Percentiles rank a stretch among this genome's conserved stretches.
These are phyloP conservation scores for Puccinia polysora DNA, from an alignment of 1,284 basidiomycete genomes.

Conservation along the genomic window DNA sequence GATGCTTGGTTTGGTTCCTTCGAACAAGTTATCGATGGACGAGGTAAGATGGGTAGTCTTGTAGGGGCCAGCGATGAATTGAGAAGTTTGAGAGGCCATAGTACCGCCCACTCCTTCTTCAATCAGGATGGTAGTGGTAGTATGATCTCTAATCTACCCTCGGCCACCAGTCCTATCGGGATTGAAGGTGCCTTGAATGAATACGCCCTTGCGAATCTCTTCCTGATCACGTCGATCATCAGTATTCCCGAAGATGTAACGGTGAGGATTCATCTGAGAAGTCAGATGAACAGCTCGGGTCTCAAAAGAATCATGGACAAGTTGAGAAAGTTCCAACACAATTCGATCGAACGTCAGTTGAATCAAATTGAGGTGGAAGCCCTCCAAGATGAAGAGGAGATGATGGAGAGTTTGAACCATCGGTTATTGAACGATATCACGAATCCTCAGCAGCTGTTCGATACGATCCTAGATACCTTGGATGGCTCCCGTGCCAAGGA, in stretches of 20 bases:
- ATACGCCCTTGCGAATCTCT: conserved; percentile 64
- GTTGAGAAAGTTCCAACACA: conserved; percentile 65
- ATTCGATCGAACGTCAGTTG: conserved; percentile 66
- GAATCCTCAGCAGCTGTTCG: conserved; percentile 80
- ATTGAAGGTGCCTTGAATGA: conserved; percentile 76
- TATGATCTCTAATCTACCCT: conserved; percentile 56
- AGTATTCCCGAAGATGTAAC: conserved; percentile 68
- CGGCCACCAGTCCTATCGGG: conserved; percentile 54
- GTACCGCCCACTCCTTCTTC: conserved; percentile 44
- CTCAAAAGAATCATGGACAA: conserved; percentile 69
- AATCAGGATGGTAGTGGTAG: conserved; percentile 45
- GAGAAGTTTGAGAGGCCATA: conserved; percentile 56
- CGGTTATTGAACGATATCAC: conserved; percentile 71
- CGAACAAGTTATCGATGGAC: conserved; percentile 70
- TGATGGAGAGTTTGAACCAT: conserved; percentile 72
- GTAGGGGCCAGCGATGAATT: conserved; percentile 92
- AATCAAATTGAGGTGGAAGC: conserved; percentile 64
- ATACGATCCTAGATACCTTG: conserved; percentile 69
- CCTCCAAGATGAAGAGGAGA: conserved; percentile 71
- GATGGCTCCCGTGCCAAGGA: conserved; percentile 73
- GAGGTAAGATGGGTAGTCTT: conserved; percentile 89
- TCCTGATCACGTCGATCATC: conserved; percentile 67
- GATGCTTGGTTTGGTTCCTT: conserved; percentile 85
- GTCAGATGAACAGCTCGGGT: conserved; percentile 83
- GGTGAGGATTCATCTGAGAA: conserved; percentile 73